These are phyloP conservation scores for Vitis rupestris DNA, from an alignment of 164 flowering plant genomes.

Conservation along the genomic window DNA sequence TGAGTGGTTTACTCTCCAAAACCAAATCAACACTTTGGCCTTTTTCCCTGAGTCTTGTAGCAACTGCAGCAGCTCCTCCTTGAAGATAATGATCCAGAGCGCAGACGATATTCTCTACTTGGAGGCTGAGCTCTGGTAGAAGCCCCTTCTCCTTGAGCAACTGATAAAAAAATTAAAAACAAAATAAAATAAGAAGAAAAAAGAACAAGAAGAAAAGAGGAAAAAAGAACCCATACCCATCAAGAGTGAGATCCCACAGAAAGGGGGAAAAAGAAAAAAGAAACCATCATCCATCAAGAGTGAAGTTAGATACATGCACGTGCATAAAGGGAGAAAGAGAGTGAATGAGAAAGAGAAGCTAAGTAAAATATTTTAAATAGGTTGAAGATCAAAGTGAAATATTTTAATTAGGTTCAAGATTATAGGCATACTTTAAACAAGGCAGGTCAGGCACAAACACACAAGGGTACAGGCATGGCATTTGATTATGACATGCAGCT, in stretches of 20 bases:
- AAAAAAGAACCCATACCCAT: not conserved
- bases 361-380: too few species aligned
- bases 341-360: too few species aligned
- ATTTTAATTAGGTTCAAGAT: too few species aligned
- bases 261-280: not conserved
- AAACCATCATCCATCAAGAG: not conserved
- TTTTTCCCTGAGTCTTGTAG: conserved; percentile 68
- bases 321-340: too few species aligned
- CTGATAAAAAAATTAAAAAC: conserved; percentile 27
- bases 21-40: conserved; percentile 88
- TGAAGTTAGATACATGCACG: not conserved
- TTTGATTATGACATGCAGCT: too few species aligned
- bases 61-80: conserved; percentile 73
- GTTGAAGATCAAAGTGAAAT: too few species aligned
- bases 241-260: not conserved
- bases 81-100: conserved; percentile 76
- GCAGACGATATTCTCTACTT: conserved; percentile 80
- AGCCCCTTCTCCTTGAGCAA: conserved; percentile 85
- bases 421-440: too few species aligned
- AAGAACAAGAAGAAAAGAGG: not conserved
- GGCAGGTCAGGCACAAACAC: too few species aligned
- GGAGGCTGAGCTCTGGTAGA: conserved; percentile 58
- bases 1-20: conserved; percentile 81
- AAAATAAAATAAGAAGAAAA: not conserved
- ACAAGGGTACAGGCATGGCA: too few species aligned